Evolutionary conservation across 306 rosid species (phyloP).

Genomic region (Vigna radiata): DNA sequence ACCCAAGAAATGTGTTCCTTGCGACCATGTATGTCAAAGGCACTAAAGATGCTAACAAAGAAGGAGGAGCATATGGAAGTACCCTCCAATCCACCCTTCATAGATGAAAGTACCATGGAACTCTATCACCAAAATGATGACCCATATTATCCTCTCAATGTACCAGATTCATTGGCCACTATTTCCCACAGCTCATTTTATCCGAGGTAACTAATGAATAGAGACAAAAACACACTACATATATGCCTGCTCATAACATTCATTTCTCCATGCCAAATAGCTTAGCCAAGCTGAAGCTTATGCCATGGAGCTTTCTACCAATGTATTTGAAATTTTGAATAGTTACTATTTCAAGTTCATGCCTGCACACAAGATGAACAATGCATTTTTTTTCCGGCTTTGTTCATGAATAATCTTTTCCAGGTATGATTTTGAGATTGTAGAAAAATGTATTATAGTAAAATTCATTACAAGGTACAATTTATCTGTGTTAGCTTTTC

Average conservation of each 20-base stretch:
- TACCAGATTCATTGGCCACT: constrained; percentile 62
- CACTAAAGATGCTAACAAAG: constrained; percentile 64
- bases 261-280: neutral
- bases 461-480: neutral
- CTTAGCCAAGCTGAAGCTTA: neutral
- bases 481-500: neutral
- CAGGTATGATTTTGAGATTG: neutral
- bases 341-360: neutral
- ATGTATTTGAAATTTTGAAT: neutral
- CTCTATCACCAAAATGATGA: constrained; percentile 55
- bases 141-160: constrained; percentile 47
- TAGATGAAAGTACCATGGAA: constrained; percentile 75
- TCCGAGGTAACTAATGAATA: constrained; percentile 55
- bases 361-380: neutral
- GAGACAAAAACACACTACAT: neutral
- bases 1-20: constrained; percentile 75
- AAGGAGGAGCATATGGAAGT: constrained; percentile 66
- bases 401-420: too few relatives aligned
- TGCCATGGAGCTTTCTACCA: neutral
- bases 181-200: constrained; percentile 67
- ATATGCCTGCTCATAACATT: neutral
- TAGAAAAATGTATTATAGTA: neutral
- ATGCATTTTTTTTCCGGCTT: too few relatives aligned
- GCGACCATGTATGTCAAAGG: constrained; percentile 76
- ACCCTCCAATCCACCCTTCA: constrained; percentile 80